These are phyloP conservation scores for Ceratocystis harringtonii DNA, from an alignment of 2,329 filamentous ascomycete genomes.

Conservation along the genomic window DNA sequence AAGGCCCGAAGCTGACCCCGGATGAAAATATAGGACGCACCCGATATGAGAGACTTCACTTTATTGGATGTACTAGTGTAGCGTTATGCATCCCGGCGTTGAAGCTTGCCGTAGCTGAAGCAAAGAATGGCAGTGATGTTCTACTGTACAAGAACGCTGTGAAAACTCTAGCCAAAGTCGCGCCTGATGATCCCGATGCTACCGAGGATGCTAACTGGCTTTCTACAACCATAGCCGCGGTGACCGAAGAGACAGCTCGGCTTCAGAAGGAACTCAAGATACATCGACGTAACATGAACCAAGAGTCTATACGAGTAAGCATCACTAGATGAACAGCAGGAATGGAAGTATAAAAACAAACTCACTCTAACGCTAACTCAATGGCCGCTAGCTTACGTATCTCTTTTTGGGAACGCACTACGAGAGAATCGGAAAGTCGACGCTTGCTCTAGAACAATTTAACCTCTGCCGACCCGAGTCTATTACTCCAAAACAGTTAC, in stretches of 20 bases:
- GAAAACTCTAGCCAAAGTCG: constrained; percentile 46
- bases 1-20: neutral
- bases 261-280: constrained; percentile 74
- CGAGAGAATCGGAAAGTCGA: constrained; percentile 61
- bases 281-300: constrained; percentile 94
- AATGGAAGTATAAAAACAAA: too few species aligned
- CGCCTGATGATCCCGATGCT: constrained; percentile 54
- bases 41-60: constrained; percentile 61
- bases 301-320: constrained; percentile 31
- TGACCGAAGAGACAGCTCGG: constrained; percentile 55
- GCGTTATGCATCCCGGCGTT: constrained; percentile 67
- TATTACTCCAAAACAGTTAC: constrained; percentile 66
- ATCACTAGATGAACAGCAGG: too few species aligned
- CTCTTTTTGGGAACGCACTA: constrained; percentile 80
- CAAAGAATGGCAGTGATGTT: constrained; percentile 62
- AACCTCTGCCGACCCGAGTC: constrained; percentile 81
- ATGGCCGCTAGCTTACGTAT: constrained; percentile 30
- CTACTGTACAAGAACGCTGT: constrained; percentile 54
- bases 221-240: constrained; percentile 48
- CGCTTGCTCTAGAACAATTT: constrained; percentile 61
- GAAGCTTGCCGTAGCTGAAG: constrained; percentile 58
- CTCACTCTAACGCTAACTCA: neutral
- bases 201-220: constrained; percentile 59
- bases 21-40: constrained; percentile 47
- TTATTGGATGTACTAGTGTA: constrained; percentile 67